A percentile compares a stretch with the other conserved stretches of the same genome.
phyloP scores from a whole-genome alignment of 257 asterid species.

The Salvia miltiorrhiza region DNA sequence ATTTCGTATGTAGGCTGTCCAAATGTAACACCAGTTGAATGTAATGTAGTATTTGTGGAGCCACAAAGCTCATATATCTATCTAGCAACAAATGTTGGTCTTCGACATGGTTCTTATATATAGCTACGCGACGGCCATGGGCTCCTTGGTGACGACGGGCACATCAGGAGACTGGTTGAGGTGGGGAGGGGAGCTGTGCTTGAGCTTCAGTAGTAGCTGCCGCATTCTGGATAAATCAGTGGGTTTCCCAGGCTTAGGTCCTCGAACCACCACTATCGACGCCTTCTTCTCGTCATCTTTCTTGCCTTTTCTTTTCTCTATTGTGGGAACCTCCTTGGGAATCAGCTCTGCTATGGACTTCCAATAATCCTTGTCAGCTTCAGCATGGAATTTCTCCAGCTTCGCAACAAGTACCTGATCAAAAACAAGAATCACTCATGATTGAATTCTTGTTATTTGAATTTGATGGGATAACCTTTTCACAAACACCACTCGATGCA shows the following conservation, averaged over 20 bases:
- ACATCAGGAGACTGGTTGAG: slow-evolving; percentile 48
- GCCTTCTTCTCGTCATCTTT: slow-evolving; percentile 67
- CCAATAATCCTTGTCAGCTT: slow-evolving; percentile 84
- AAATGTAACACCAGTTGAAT: not conserved
- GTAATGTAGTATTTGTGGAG: not conserved
- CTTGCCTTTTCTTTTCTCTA: slow-evolving; percentile 55
- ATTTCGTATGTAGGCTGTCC: not conserved
- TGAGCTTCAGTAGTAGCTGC: slow-evolving; percentile 62
- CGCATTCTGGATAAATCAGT: slow-evolving; percentile 75
- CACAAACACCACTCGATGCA: too few relatives aligned
- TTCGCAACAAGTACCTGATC: slow-evolving; percentile 52
- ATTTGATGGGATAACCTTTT: not conserved
- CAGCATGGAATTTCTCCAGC: slow-evolving; percentile 74
- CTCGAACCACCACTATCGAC: slow-evolving; percentile 51
- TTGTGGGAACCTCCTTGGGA: slow-evolving; percentile 65
- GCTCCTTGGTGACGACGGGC: slow-evolving; percentile 21
- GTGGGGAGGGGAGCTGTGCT: slow-evolving; percentile 72
- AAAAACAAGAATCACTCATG: not conserved
- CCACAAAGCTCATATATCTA: too few relatives aligned
- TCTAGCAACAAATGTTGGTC: not conserved
- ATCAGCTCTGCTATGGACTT: slow-evolving; percentile 74
- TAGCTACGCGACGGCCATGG: slow-evolving; percentile 56
- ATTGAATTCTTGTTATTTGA: not conserved
- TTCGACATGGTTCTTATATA: slow-evolving; percentile 3
- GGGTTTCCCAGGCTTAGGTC: slow-evolving; percentile 90